These are phyloP conservation scores for Paragyromitra xinjiangensis DNA, from an alignment of 495 filamentous ascomycete genomes.

Conservation along the genomic window DNA sequence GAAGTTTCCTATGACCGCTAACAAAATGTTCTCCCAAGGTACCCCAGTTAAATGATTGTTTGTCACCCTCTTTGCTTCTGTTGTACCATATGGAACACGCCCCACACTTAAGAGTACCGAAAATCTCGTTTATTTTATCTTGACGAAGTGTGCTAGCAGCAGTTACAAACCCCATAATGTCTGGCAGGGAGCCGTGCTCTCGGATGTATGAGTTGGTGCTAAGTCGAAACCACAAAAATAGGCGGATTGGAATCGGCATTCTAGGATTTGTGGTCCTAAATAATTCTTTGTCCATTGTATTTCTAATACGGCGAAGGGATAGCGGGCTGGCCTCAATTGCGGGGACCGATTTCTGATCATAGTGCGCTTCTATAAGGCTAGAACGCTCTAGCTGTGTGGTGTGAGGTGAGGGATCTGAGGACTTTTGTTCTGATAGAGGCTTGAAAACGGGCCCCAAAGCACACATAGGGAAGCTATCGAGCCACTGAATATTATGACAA, in stretches of 20 bases:
- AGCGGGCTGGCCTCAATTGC: neutral
- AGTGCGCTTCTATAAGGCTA: neutral
- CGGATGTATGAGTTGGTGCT: conserved; percentile 9
- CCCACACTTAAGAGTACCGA: conserved; percentile 1
- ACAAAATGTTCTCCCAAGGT: conserved; percentile 1
- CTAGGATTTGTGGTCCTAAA: neutral
- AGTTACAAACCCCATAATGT: neutral
- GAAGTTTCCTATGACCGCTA: neutral
- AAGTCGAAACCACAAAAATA: conserved; percentile 15
- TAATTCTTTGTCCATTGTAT: neutral
- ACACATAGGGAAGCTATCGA: neutral
- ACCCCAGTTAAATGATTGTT: neutral
- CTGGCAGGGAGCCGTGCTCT: neutral
- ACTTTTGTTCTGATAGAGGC: neutral
- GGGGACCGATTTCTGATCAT: neutral
- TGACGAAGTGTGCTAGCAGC: neutral
- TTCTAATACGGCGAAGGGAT: neutral
- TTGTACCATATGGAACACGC: neutral
- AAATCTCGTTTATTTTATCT: neutral
- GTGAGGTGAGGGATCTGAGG: neutral
- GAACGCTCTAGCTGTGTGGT: neutral
- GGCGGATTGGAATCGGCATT: neutral
- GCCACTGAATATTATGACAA: neutral
- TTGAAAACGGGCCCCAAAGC: neutral
- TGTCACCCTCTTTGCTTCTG: neutral